Conservation (phyloP, 1,139 yeast genomes). For the Taphrina communis region DNA sequence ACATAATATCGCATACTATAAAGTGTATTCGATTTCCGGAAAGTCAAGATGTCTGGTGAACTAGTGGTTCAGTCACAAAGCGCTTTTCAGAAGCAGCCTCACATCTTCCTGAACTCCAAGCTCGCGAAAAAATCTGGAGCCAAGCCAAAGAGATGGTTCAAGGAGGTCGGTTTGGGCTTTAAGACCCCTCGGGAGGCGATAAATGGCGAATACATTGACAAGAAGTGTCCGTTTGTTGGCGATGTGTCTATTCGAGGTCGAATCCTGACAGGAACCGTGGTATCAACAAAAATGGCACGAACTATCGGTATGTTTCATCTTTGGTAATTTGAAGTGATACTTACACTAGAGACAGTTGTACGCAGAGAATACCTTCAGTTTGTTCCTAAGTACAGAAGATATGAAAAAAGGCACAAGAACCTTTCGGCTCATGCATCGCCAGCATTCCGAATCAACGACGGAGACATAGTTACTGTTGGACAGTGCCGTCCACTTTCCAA, state of each 20-base stretch:
- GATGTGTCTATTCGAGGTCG: slow-evolving; percentile 98
- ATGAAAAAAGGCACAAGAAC: slow-evolving; percentile 99
- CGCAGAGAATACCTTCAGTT: slow-evolving; percentile 99
- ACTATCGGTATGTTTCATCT: slow-evolving; percentile 61
- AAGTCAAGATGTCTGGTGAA: slow-evolving; percentile 85
- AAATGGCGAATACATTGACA: slow-evolving; percentile 97
- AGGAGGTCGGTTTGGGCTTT: slow-evolving; percentile 99
- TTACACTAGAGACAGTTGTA: slow-evolving; percentile 59
- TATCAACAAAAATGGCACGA: slow-evolving; percentile 99
- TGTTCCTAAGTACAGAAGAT: slow-evolving; percentile 99
- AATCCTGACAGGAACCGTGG: slow-evolving; percentile 93
- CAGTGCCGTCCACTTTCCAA: slow-evolving; percentile 99
- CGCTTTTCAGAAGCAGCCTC: slow-evolving; percentile 95
- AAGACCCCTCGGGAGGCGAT: slow-evolving; percentile 99
- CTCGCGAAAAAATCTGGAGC: slow-evolving; percentile 94
- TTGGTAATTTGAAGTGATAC: background rate
- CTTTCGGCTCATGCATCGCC: slow-evolving; percentile 99
- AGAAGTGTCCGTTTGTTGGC: slow-evolving; percentile 99
- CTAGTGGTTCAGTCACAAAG: slow-evolving; percentile 99
- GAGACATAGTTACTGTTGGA: slow-evolving; percentile 99
- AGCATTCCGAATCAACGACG: slow-evolving; percentile 99
- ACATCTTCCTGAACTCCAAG: slow-evolving; percentile 99
- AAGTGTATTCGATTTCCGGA: background rate
- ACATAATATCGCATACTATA: background rate
- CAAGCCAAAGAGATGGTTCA: slow-evolving; percentile 90